Base-by-base conservation (phyloP, 768 basidiomycete species). In the Mycena kentingensis region DNA sequence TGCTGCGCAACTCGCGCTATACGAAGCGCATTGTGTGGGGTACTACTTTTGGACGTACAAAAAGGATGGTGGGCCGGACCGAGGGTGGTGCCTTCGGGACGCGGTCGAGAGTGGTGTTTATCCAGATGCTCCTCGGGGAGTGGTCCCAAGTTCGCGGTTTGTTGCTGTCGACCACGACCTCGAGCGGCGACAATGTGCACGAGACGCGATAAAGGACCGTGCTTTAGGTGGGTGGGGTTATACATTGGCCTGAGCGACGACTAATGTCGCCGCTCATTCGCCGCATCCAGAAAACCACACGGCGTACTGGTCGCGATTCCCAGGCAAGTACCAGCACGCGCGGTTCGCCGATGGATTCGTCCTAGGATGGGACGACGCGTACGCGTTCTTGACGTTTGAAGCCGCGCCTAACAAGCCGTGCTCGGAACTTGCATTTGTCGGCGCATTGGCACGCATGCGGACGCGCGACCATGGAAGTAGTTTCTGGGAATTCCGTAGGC, bases 21-120 rank as follows among this genome's bases (percentile, higher is more conserved):
- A 80, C 54, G 88, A 90, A 51, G 65, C 68, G 39, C 59, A 69
- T 29, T 86, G 88, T 52, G 82, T 79, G 0, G 91, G 91, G 4
- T 88, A 81, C 79, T 93, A 85, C 71, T 93, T 88, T 65, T 91
- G 91, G 91, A 90, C 88, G 31, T 87, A 83, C 63, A 90, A 84
- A 73, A 90, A 91, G 67, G 77, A 83, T 44, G 64, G 70, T 4
- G 67, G 65, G 3, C 83, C 84, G 49, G 90, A 93, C 69, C 77
- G 71, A 4, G 90, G 90, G 1, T 92, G 90, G 91, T 81, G 81
- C 25, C 79, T 87, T 31, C 73, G 77, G 51, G 84, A 90, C 65
- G 85, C 87, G 0, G 77, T 81, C 1, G 74, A 73, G 22, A 76
- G 74, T 3, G 85, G 84, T 6, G 80, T 87, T 4, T 79, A 90